These are phyloP conservation scores for Helianthus annuus DNA, from an alignment of 129 eudicot genomes.

Conservation along the genomic window HanXRQr2.0-SUNRISE NC_035435.2:143002728-143003227, in stretches of 20 bases:
- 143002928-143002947: slow-evolving; percentile 94
- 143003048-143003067: slow-evolving; percentile 70
- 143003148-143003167: slow-evolving; percentile 99
- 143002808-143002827: slow-evolving; percentile 81
- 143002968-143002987: slow-evolving; percentile 82
- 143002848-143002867: slow-evolving; percentile 89
- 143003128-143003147: slow-evolving; percentile 81
- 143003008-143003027: slow-evolving; percentile 80
- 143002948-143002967: slow-evolving; percentile 86
- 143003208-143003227: slow-evolving; percentile 93
- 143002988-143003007: slow-evolving; percentile 87
- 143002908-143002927: slow-evolving; percentile 95
- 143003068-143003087: slow-evolving; percentile 52
- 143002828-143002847: slow-evolving; percentile 80
- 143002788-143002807: slow-evolving; percentile 72
- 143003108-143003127: slow-evolving; percentile 93
- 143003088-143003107: slow-evolving; percentile 64
- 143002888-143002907: slow-evolving; percentile 87
- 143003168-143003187: slow-evolving; percentile 97
- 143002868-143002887: slow-evolving; percentile 76
- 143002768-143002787: slow-evolving; percentile 83
- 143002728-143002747: slow-evolving; percentile 87
- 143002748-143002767: slow-evolving; percentile 70
- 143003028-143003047: slow-evolving; percentile 88
- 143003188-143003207: slow-evolving; percentile 98